These are phyloP conservation scores for Alloteropsis semialata DNA, from an alignment of 176 grass and related monocot genomes.

Conservation along the genomic window DNA sequence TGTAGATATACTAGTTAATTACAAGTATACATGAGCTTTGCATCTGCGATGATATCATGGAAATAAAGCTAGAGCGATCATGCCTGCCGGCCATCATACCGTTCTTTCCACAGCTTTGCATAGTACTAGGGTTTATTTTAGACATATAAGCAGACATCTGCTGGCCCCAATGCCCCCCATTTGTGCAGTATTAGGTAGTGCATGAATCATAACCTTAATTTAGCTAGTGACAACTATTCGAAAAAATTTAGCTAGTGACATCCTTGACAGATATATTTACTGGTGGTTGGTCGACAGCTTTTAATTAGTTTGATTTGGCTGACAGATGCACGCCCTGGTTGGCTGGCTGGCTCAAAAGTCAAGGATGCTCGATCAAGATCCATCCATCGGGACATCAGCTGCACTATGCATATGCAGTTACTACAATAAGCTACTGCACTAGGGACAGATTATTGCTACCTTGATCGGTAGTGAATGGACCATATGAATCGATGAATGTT, in stretches of 20 bases:
- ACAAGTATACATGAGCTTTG: neutral
- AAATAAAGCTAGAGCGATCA: constrained; percentile 10
- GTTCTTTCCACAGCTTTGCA: neutral
- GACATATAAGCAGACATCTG: neutral
- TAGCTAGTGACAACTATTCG: too few relatives aligned
- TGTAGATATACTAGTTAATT: neutral
- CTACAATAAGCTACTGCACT: neutral
- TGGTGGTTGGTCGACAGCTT: too few relatives aligned
- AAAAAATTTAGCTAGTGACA: too few relatives aligned
- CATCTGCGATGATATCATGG: neutral
- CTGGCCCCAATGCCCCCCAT: neutral
- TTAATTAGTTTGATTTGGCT: too few relatives aligned
- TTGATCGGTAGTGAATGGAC: neutral
- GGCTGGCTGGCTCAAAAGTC: neutral
- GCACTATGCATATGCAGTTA: neutral
- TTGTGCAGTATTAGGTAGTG: neutral
- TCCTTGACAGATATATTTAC: too few relatives aligned
- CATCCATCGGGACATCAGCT: neutral
- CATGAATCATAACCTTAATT: constrained; percentile 1
- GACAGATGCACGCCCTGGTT: too few relatives aligned
- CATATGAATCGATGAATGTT: neutral
- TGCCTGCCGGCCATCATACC: constrained; percentile 13
- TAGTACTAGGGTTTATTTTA: neutral
- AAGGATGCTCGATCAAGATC: neutral
- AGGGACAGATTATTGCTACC: neutral